Evolutionary conservation across 495 filamentous ascomycete genomes (phyloP), one percentile per base, ranked within the genome.

Genomic region (Penicillium mononematosum): DNA sequence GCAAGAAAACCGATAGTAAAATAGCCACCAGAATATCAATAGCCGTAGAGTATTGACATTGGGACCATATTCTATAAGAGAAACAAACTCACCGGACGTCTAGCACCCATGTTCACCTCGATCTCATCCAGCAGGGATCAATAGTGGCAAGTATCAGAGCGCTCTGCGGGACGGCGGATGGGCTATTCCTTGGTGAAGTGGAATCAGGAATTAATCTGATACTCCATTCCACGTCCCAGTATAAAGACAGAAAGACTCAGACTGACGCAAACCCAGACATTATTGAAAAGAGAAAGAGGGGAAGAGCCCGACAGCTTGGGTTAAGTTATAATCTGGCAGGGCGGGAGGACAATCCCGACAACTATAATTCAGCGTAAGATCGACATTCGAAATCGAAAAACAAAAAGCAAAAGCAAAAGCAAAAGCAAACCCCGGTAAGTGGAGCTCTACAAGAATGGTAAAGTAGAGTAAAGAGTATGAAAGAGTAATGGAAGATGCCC

Each of bases 241-340:
- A 14, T 43, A 1, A 43, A 25, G 10, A 19, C 0, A 10, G 8
- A 36, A 46, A 19, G 27, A 45, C 14, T 50, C 25, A 57, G 39
- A 50, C 56, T 43, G 53, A 46, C 44, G 55, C 39, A 44, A 48
- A 43, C 43, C 22, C 53, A 42, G 29, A 27, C 55, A 56, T 51
- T 29, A 43, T 29, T 44, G 45, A 29, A 41, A 41, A 38, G n/a
- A 41, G 45, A 20, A 39, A 38, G 32, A 44, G 17, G 11, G 50
- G 6, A 48, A 7, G 66, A 69, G 69, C 71, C 74, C 74, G 71
- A 71, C 70, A 73, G 70, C 61, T 64, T 71, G 74, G 74, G 68
- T 75, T 75, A 74, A 75, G 74, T 74, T 77, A 66, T 63, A 63
- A 64, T 73, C 68, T 72, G 72, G 71, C 67, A 70, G 66, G 61